A percentile compares a stretch with the other conserved stretches of the same genome.
Evolutionary conservation across 805 yeast genomes (phyloP).

Genomic region (Pichia cephalocereana): DNA sequence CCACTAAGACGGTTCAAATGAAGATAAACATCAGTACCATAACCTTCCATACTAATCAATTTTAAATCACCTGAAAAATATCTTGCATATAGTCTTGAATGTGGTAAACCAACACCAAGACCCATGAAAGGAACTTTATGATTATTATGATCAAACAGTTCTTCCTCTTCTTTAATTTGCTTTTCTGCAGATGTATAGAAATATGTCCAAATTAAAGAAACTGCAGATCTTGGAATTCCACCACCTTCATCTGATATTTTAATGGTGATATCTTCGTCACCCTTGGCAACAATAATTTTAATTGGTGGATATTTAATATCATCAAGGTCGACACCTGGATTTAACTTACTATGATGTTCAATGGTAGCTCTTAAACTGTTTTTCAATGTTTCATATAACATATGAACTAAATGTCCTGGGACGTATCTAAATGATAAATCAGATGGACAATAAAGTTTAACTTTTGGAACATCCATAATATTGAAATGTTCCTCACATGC

Average conservation of each 20-base stretch:
- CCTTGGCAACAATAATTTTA: slow-evolving; percentile 80
- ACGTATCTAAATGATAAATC: slow-evolving; percentile 82
- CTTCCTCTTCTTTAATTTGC: slow-evolving; percentile 33
- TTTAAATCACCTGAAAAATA: slow-evolving; percentile 88
- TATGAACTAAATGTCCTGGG: slow-evolving; percentile 87
- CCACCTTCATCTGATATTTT: slow-evolving; percentile 93
- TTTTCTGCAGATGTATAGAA: slow-evolving; percentile 82
- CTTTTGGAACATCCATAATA: slow-evolving; percentile 76
- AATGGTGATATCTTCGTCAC: slow-evolving; percentile 83
- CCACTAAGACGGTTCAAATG: slow-evolving; percentile 75
- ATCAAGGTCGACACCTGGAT: slow-evolving; percentile 40
- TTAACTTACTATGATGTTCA: slow-evolving; percentile 58
- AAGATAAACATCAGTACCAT: slow-evolving; percentile 86
- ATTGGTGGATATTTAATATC: slow-evolving; percentile 75
- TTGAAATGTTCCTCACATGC: slow-evolving; percentile 91
- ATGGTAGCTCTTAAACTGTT: slow-evolving; percentile 85
- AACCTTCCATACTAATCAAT: slow-evolving; percentile 85
- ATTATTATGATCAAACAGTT: slow-evolving; percentile 2
- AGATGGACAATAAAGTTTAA: slow-evolving; percentile 65
- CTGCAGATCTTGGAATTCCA: slow-evolving; percentile 77
- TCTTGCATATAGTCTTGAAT: slow-evolving; percentile 76
- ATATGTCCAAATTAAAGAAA: slow-evolving; percentile 85
- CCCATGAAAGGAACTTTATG: slow-evolving; percentile 87
- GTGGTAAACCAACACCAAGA: slow-evolving; percentile 84
- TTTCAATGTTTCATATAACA: slow-evolving; percentile 81